Evolutionary conservation across 805 yeast genomes (phyloP).

Genomic region (Metschnikowia colocasiae): DNA sequence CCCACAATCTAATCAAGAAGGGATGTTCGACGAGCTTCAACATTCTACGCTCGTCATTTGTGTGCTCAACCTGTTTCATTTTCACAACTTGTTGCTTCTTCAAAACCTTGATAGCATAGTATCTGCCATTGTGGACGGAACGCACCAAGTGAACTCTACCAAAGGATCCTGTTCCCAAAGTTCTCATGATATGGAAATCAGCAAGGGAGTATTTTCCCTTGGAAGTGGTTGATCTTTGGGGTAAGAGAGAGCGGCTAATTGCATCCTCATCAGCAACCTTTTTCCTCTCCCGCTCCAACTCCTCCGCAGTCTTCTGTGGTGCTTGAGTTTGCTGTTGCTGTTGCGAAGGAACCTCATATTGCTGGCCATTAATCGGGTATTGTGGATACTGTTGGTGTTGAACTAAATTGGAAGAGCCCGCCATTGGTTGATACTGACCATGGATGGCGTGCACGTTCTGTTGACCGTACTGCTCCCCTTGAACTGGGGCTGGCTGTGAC

Average conservation of each 20-base stretch:
- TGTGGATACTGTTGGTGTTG: conserved; percentile 5
- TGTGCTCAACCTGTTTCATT: conserved; percentile 62
- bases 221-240: conserved; percentile 27
- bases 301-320: conserved; percentile 8
- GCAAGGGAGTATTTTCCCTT: conserved; percentile 55
- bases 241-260: conserved; percentile 19
- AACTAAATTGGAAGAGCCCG: conserved; percentile 1
- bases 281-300: conserved; percentile 2
- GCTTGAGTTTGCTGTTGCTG: conserved; percentile 5
- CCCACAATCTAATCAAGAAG: conserved; percentile 61
- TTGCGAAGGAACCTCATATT: neutral
- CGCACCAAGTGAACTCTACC: conserved; percentile 59
- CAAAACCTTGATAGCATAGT: conserved; percentile 57
- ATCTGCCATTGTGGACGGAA: conserved; percentile 56
- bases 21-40: conserved; percentile 57
- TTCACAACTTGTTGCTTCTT: conserved; percentile 55
- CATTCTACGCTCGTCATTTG: conserved; percentile 61
- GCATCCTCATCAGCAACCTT: conserved; percentile 15
- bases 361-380: neutral
- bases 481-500: neutral
- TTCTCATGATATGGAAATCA: conserved; percentile 55
- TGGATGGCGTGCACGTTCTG: conserved; percentile 1
- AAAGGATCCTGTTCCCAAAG: conserved; percentile 60
- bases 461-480: conserved; percentile 6
- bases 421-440: neutral